A percentile compares a stretch with the other conserved stretches of the same genome.
Evolutionary conservation across 495 filamentous ascomycete genomes (phyloP).

Genomic region (Penicillium dipodomyicola): DNA sequence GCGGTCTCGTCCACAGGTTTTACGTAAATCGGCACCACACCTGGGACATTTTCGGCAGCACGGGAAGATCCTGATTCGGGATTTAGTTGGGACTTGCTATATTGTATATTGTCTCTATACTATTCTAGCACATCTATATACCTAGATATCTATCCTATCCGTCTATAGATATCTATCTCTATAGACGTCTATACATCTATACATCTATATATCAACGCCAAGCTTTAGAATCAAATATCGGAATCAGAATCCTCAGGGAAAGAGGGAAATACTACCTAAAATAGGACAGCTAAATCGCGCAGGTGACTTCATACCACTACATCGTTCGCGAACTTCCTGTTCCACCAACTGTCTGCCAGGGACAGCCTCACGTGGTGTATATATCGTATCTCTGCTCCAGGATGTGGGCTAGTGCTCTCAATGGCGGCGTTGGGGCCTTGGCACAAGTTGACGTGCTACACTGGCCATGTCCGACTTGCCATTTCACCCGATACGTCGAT

Average conservation of each 20-base stretch:
- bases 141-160: too few species aligned
- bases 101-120: too few species aligned
- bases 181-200: background rate
- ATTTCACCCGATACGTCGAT: background rate
- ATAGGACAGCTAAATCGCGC: conserved; percentile 10
- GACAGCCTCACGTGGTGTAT: conserved; percentile 29
- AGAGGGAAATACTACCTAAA: background rate
- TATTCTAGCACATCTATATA: background rate
- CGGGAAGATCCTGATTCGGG: conserved; percentile 27
- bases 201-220: background rate
- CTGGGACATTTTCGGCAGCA: conserved; percentile 18
- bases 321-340: background rate
- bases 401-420: conserved; percentile 19
- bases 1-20: conserved; percentile 24
- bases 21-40: conserved; percentile 34
- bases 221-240: background rate
- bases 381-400: conserved; percentile 3
- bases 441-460: background rate
- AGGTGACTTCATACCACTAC: conserved; percentile 1
- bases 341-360: conserved; percentile 30
- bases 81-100: too few species aligned
- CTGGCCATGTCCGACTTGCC: background rate
- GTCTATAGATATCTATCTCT: too few species aligned
- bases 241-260: background rate
- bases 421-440: conserved; percentile 8